Conservation (phyloP, 1,284 basidiomycete genomes). For the Trichosporon asahii region DNA sequence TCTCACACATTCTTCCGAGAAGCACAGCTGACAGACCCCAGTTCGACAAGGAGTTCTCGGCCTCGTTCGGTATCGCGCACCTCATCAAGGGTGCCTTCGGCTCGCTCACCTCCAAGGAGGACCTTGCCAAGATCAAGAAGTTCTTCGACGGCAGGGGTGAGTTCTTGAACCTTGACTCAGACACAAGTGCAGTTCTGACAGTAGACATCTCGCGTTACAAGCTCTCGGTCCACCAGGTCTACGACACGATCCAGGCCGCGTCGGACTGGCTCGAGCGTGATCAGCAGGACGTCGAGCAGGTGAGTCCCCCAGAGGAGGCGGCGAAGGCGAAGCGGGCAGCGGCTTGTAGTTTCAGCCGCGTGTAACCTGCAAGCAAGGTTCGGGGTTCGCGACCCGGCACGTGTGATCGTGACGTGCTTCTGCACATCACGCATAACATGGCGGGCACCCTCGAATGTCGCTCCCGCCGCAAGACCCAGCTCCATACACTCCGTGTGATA, state of each 20-base stretch:
- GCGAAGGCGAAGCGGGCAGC: neutral
- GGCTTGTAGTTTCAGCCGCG: neutral
- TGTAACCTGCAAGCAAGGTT: neutral
- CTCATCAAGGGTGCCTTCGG: conserved; percentile 59
- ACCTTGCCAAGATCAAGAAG: conserved; percentile 64
- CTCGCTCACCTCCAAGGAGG: conserved; percentile 64
- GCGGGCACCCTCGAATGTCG: neutral
- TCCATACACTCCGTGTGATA: neutral
- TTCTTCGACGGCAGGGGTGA: conserved; percentile 61
- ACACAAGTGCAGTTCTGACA: too few species aligned
- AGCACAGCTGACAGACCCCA: conserved; percentile 36
- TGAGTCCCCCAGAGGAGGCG: too few species aligned
- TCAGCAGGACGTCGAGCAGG: conserved; percentile 53
- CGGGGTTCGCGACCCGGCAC: neutral
- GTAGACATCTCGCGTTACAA: conserved; percentile 53
- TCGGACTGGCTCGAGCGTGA: conserved; percentile 57
- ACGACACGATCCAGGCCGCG: conserved; percentile 56
- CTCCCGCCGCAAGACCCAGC: conserved; percentile 18
- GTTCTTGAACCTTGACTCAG: conserved; percentile 15
- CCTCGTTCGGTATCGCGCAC: conserved; percentile 59
- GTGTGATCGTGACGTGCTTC: neutral
- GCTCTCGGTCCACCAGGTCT: conserved; percentile 55
- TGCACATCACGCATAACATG: neutral
- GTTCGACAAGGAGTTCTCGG: conserved; percentile 68
- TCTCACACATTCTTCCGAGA: neutral